A percentile compares a stretch with the other conserved stretches of the same genome.
Conservation (phyloP, 2,329 filamentous ascomycete species). For the Alternaria gansuensis region DNA sequence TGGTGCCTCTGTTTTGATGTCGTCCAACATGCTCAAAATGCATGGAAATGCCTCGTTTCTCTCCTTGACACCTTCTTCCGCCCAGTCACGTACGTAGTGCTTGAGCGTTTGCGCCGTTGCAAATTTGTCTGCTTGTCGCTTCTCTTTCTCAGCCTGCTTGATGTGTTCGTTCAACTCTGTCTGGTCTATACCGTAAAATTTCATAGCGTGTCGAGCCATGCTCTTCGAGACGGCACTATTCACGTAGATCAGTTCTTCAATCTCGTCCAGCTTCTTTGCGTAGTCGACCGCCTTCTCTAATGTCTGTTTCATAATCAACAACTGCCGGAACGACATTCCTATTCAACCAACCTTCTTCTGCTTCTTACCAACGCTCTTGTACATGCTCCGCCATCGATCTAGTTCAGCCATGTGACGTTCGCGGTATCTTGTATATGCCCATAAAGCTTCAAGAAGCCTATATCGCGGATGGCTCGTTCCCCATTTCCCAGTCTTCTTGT, state of each 20-base stretch:
- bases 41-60: constrained; percentile 54
- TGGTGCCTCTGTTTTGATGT: neutral
- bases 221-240: constrained; percentile 60
- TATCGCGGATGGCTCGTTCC: constrained; percentile 29
- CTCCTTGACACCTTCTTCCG: constrained; percentile 59
- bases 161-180: constrained; percentile 59
- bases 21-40: constrained; percentile 41
- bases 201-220: constrained; percentile 58
- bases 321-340: no score
- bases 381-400: constrained; percentile 35
- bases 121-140: constrained; percentile 55
- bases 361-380: constrained; percentile 34
- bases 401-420: constrained; percentile 35
- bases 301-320: constrained; percentile 13
- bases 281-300: constrained; percentile 35
- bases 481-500: constrained; percentile 33
- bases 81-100: constrained; percentile 68
- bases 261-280: constrained; percentile 56
- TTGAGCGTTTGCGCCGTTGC: constrained; percentile 65
- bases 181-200: constrained; percentile 58
- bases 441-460: constrained; percentile 35
- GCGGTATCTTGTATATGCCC: constrained; percentile 29
- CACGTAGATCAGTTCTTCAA: constrained; percentile 55
- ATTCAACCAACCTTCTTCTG: constrained; percentile 32
- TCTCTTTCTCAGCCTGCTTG: constrained; percentile 51